Base-by-base conservation (phyloP, 192 early-diverging fungal genomes). In the Dissophora globulifera region DNA sequence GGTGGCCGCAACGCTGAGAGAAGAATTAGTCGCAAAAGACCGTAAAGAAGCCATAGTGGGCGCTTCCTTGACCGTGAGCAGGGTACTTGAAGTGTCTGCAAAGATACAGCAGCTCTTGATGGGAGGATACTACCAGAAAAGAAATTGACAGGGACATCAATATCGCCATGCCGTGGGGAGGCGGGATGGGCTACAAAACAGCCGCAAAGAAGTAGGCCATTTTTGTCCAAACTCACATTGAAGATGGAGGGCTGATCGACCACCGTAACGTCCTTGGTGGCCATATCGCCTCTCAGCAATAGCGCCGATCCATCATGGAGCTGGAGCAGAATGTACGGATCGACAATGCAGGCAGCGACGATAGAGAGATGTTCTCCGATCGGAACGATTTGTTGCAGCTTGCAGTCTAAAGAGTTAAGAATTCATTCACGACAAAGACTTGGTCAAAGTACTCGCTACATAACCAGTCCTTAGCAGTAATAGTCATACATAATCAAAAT, bases 321-420 rank as follows among this genome's bases (percentile, higher is more conserved):
- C 47, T 87, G 79, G 12, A 97, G 65, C 23, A 97, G 58, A 19
- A 98, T 86, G 55, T 93, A 94, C 1, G 94, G 93, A 72, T 96
- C 93, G 2, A 81, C 65, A 32, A 99, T 89, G 54, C 87, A 86
- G 20, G 92, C 90, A 11, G 86, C 84, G 3, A 93, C 84, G 42
- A 94, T 87, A 50, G 80, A 80, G 4, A 84, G 59, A 51, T 83
- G 65, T 32, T 69, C 62, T 48, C 66, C 78, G 11, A 88, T 64
- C 47, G 72, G 67, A 1, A 93, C 53, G 7, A 82, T 67, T 51
- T 93, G 84, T 20, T 81, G 64, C 29, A 64, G 46, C 42, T 82
- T 84, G 13, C 88, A 88, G 40, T 89, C 89, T 82, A 78, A 12
- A 16, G 27, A 48, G 30, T 41, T 25, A 60, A 9, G 47, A 38